Evolutionary conservation across 345 rosid genomes (phyloP).

Genomic region (Gossypium australe): DNA sequence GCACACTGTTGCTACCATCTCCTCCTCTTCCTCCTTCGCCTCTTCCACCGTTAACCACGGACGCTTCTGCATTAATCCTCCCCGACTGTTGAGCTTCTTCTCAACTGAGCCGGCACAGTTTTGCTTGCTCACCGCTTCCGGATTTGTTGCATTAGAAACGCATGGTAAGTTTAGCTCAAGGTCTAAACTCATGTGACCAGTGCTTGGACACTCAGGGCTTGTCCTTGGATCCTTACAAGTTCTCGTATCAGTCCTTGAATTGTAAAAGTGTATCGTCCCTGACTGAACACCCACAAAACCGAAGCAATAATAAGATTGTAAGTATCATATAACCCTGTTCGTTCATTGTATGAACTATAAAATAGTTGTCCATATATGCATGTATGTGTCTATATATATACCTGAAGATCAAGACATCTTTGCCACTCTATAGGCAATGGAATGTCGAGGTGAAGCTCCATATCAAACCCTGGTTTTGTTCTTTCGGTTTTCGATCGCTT

Average conservation of each 20-base stretch:
- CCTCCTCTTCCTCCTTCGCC: constrained; percentile 18
- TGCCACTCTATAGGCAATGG: constrained; percentile 55
- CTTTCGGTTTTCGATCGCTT: constrained; percentile 24
- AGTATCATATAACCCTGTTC: not conserved
- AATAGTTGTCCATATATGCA: not conserved
- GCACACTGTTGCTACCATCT: constrained; percentile 80
- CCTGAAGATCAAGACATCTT: constrained; percentile 61
- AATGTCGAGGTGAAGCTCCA: constrained; percentile 44
- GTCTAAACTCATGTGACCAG: constrained; percentile 50
- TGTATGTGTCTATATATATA: constrained; percentile 4
- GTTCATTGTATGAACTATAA: not conserved
- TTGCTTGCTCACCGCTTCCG: constrained; percentile 1
- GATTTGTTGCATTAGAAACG: constrained; percentile 22
- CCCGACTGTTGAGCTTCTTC: constrained; percentile 14
- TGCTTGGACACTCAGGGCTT: constrained; percentile 25
- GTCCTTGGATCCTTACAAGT: constrained; percentile 46
- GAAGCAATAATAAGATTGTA: not conserved
- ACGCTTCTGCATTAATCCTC: constrained; percentile 18
- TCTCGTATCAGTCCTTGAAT: constrained; percentile 52
- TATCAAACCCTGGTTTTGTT: constrained; percentile 26
- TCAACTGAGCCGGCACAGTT: constrained; percentile 9
- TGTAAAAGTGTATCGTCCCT: constrained; percentile 60
- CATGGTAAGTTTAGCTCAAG: constrained; percentile 65
- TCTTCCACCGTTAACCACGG: constrained; percentile 49
- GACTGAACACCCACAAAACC: constrained; percentile 29